These are phyloP conservation scores for Nicotiana sylvestris DNA, from an alignment of 257 asterid species.

Conservation along the genomic window DNA sequence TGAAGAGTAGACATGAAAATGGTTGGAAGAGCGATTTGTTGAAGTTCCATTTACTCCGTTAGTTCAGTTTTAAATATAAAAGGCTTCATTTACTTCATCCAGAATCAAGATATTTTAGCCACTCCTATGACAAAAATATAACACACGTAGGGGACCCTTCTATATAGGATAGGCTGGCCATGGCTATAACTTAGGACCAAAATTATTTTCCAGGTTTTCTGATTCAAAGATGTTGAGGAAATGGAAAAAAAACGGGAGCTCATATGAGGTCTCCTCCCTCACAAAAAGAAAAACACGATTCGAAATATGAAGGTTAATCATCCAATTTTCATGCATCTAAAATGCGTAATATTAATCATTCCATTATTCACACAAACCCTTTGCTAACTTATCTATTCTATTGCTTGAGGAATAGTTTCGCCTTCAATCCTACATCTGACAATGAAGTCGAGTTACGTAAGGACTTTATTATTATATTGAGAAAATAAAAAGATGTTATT, in stretches of 20 bases:
- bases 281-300: no score
- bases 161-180: neutral
- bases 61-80: neutral
- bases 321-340: neutral
- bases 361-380: neutral
- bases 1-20: neutral
- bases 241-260: neutral
- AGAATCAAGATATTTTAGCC: neutral
- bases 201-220: neutral
- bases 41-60: neutral
- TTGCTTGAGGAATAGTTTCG: neutral
- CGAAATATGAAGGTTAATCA: no score
- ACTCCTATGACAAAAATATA: neutral
- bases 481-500: neutral
- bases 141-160: neutral
- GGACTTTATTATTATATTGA: no score
- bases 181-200: neutral
- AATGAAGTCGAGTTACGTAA: no score
- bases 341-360: no score
- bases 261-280: no score
- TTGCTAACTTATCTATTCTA: no score
- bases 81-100: no score
- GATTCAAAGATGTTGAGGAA: neutral
- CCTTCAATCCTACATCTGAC: no score
- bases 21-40: neutral